Evolutionary conservation across 139 green algal genomes (phyloP).

Genomic region (Coccomyxa sp.): DNA sequence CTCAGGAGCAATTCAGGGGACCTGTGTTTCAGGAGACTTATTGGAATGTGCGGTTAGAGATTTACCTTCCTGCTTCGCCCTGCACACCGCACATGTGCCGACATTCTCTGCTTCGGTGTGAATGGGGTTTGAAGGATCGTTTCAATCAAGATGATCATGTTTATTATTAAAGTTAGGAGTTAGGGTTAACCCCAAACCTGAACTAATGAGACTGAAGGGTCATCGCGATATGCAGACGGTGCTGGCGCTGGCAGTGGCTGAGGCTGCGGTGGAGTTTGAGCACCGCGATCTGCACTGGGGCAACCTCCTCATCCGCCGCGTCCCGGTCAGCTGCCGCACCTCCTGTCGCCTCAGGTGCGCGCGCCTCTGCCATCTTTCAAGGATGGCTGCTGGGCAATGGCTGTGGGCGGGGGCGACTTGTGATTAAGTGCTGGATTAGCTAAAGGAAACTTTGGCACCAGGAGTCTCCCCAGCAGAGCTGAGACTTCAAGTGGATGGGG

Average conservation of each 20-base stretch:
- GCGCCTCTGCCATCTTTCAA: background rate
- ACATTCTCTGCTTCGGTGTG: too few species aligned
- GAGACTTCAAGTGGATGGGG: too few species aligned
- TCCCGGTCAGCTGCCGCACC: background rate
- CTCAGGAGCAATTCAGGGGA: too few species aligned
- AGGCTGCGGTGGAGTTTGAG: conserved; percentile 89
- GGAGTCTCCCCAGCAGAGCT: background rate
- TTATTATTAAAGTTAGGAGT: too few species aligned
- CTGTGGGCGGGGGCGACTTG: background rate
- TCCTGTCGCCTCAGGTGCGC: conserved; percentile 22
- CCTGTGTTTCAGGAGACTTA: too few species aligned
- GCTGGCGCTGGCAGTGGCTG: conserved; percentile 78
- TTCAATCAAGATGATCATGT: too few species aligned
- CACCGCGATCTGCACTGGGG: conserved; percentile 97
- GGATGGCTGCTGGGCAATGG: background rate
- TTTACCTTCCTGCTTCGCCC: too few species aligned
- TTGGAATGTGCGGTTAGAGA: too few species aligned
- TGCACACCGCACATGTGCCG: too few species aligned
- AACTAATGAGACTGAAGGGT: too few species aligned
- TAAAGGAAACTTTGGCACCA: background rate
- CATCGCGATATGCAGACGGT: conserved; percentile 38
- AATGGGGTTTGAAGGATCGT: too few species aligned
- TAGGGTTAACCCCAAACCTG: too few species aligned
- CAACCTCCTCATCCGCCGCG: conserved; percentile 59
- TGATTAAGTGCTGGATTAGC: background rate